Evolutionary conservation across 768 basidiomycete species (phyloP).

Genomic region (Krasilnikovozyma curviuscula): DNA sequence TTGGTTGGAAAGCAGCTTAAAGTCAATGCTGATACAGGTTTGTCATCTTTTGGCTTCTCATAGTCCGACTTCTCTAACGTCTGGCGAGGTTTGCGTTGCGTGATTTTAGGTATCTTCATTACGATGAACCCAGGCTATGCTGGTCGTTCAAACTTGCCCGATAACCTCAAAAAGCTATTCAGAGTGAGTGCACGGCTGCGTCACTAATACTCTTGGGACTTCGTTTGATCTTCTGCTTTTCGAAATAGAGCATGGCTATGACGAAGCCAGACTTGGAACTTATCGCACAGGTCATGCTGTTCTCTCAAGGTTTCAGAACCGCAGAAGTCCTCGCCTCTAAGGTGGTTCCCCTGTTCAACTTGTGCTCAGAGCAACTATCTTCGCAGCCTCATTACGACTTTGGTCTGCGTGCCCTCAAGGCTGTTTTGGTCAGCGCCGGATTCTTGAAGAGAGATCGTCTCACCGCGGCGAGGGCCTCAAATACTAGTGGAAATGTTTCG

Average conservation of each 20-base stretch:
- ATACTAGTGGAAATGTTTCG: constrained; percentile 12
- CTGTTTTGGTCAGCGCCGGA: constrained; percentile 89
- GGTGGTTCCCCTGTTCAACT: constrained; percentile 97
- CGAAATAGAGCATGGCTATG: constrained; percentile 72
- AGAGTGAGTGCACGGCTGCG: constrained; percentile 50
- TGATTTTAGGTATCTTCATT: constrained; percentile 84
- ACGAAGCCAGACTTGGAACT: constrained; percentile 93
- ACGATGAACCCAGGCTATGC: constrained; percentile 98
- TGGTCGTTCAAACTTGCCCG: constrained; percentile 54
- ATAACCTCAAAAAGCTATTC: constrained; percentile 55
- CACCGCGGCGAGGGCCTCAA: constrained; percentile 20
- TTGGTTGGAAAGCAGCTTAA: constrained; percentile 83
- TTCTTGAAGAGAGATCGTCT: constrained; percentile 86
- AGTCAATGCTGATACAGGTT: constrained; percentile 84
- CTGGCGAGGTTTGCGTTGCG: too few relatives aligned
- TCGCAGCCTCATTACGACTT: constrained; percentile 98
- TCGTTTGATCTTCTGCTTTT: too few relatives aligned
- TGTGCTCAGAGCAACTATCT: constrained; percentile 91
- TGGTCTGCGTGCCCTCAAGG: constrained; percentile 88
- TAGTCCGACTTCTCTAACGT: too few relatives aligned
- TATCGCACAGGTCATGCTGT: constrained; percentile 97
- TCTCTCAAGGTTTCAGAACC: constrained; percentile 96
- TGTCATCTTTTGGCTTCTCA: constrained; percentile 9
- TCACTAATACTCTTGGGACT: too few relatives aligned
- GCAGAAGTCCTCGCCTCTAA: constrained; percentile 95